Evolutionary conservation across 345 rosid species (phyloP), one percentile per base, ranked within the genome.

Genomic region (Heritiera littoralis): DNA sequence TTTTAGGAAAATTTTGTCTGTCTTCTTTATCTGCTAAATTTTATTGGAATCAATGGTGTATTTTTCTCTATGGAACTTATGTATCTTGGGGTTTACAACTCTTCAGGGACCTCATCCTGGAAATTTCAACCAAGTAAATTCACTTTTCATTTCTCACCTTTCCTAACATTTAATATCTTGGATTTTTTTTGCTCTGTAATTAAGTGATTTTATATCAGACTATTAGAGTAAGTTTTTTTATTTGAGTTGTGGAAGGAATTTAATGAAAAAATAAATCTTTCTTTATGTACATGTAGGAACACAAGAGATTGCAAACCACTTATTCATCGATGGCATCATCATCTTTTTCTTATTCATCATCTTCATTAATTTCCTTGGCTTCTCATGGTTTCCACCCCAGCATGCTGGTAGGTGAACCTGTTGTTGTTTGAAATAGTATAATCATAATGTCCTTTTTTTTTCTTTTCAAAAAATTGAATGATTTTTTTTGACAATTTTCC

Each of bases 301-400:
- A 93, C 73, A 75, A 82, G 76, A 86, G 88, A 85, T 81, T 85
- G 78, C 97, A 92, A 79, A 75, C 88, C 58, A 86, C 84, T 74
- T 90, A 87, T 89, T 80, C 92, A 80, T 83, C 91, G 2, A 74
- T 86, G 74, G 82, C 92, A 45, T 88, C 93, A 6, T 85, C 97
- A 66, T 86, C 95, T 20, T 85, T 84, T 74, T 85, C 94, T 14
- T 86, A 85, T 83, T 79, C 88, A 73, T 85, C 91, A 72, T 51
- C 91, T 45, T 79, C 92, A 46, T 76, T 90, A 58, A 76, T 90
- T 59, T 23, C 28, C 28, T 23, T 23, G 28, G 28, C 28, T 23
- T 23, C 28, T 23, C 28, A 23, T 23, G 28, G 88, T 73, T 86
- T 81, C 80, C 89, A 85, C 38, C 91, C 92, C 78, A 86, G 80